These are phyloP conservation scores for Mycena crocata DNA, from an alignment of 768 basidiomycete species.

Conservation along the genomic window DNA sequence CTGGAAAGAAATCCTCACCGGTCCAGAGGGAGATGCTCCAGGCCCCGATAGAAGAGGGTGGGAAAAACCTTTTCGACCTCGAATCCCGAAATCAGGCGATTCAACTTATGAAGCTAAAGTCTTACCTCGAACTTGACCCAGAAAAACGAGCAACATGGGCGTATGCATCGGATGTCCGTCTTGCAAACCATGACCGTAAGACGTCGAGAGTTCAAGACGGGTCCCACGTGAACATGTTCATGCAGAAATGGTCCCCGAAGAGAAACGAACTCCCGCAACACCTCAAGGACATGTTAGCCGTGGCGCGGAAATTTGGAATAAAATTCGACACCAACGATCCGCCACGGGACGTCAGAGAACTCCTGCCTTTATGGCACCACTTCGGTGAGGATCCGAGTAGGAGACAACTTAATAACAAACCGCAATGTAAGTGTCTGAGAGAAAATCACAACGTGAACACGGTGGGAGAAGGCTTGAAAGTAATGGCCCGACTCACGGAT, in stretches of 20 bases:
- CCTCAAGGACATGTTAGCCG: too few species aligned
- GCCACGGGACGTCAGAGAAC: background rate
- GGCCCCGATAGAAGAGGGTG: slow-evolving; percentile 32
- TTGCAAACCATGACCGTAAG: too few species aligned
- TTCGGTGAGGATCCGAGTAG: background rate
- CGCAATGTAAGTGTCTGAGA: slow-evolving; percentile 9
- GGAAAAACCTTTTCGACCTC: slow-evolving; percentile 39
- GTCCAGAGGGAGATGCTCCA: slow-evolving; percentile 34
- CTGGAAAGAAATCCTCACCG: slow-evolving; percentile 22
- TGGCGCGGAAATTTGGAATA: slow-evolving; percentile 25
- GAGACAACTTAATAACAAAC: slow-evolving; percentile 10
- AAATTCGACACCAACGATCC: background rate
- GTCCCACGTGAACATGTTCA: too few species aligned
- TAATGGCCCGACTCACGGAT: background rate
- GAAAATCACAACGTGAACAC: background rate
- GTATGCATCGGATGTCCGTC: too few species aligned
- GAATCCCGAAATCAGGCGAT: slow-evolving; percentile 41
- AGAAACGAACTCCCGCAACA: too few species aligned
- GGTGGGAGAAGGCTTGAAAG: slow-evolving; percentile 12
- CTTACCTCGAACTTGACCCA: background rate
- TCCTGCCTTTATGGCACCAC: slow-evolving; percentile 32
- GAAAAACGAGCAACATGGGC: too few species aligned
- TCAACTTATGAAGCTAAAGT: slow-evolving; percentile 25
- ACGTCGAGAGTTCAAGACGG: too few species aligned
- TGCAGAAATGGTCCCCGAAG: too few species aligned